phyloP scores from a whole-genome alignment of 2,329 filamentous ascomycete genomes.

The Curvularia verruculosa region DNA sequence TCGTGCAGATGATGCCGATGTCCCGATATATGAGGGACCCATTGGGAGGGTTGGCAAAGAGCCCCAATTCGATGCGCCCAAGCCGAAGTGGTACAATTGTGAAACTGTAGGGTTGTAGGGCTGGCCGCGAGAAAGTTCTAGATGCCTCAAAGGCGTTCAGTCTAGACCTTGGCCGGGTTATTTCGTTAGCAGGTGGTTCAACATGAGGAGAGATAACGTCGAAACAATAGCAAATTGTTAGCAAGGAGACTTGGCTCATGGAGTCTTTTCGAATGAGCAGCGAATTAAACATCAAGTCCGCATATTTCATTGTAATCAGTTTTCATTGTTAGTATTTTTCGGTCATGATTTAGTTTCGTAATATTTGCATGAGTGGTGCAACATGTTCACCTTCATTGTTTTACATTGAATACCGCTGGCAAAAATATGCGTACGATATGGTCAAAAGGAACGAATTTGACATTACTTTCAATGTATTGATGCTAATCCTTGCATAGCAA shows the following conservation, averaged over 20 bases:
- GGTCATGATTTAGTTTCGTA: not conserved
- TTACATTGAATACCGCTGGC: not conserved
- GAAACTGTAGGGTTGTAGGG: not conserved
- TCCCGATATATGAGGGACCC: conserved; percentile 9
- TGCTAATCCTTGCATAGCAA: not conserved
- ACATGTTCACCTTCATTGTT: not conserved
- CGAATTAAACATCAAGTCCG: not conserved
- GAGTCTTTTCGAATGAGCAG: not conserved
- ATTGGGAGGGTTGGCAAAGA: conserved; percentile 15
- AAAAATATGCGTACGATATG: not conserved
- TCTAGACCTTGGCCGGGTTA: not conserved
- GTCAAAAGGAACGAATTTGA: not conserved
- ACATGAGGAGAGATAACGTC: not conserved
- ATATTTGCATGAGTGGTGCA: not conserved
- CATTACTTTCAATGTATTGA: not conserved
- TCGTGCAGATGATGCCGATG: not conserved
- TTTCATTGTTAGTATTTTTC: not conserved
- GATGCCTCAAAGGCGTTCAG: not conserved
- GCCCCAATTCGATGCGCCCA: conserved; percentile 16
- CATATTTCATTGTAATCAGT: not conserved
- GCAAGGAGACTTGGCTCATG: not conserved
- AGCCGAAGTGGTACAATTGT: conserved; percentile 25
- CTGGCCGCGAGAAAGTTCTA: not conserved
- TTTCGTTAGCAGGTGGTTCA: not conserved
- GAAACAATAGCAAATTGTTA: not conserved